These are phyloP conservation scores for Lentinula novae-zelandiae DNA, from an alignment of 1,284 basidiomycete genomes.

Conservation along the genomic window DNA sequence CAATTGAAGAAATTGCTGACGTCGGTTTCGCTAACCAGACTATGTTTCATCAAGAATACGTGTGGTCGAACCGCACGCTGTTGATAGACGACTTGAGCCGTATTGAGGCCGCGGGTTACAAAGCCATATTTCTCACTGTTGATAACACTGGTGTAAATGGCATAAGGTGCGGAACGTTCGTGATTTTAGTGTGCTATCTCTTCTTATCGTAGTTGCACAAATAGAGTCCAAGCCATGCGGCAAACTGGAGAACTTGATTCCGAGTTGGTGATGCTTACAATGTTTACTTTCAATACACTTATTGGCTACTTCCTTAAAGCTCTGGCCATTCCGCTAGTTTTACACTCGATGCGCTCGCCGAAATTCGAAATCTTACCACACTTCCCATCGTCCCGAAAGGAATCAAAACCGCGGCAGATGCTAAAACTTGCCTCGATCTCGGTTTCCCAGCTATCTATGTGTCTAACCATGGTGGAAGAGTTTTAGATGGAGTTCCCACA, in stretches of 20 bases:
- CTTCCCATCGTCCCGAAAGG: constrained; percentile 28
- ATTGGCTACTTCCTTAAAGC: constrained; percentile 5
- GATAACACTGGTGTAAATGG: constrained; percentile 26
- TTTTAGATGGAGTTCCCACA: constrained; percentile 31
- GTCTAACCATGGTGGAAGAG: constrained; percentile 33
- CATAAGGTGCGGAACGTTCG: constrained; percentile 14
- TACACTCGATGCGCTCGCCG: constrained; percentile 21
- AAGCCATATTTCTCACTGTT: constrained; percentile 30
- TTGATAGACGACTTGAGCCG: constrained; percentile 22
- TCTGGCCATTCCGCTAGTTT: constrained; percentile 23
- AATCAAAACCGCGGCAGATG: constrained; percentile 28
- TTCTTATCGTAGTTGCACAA: background rate
- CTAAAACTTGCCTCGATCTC: constrained; percentile 27
- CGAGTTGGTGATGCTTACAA: background rate
- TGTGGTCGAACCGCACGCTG: constrained; percentile 22
- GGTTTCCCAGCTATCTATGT: constrained; percentile 32
- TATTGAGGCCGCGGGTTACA: constrained; percentile 24
- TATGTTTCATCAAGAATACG: constrained; percentile 28
- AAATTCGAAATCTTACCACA: constrained; percentile 23
- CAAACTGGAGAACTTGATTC: constrained; percentile 7
- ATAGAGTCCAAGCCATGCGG: constrained; percentile 2
- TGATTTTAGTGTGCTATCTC: background rate
- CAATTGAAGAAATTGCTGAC: constrained; percentile 24
- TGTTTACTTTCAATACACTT: background rate
- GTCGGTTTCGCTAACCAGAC: constrained; percentile 19